phyloP scores from a whole-genome alignment of 106 monocot species.

The Posidonia australis region DNA sequence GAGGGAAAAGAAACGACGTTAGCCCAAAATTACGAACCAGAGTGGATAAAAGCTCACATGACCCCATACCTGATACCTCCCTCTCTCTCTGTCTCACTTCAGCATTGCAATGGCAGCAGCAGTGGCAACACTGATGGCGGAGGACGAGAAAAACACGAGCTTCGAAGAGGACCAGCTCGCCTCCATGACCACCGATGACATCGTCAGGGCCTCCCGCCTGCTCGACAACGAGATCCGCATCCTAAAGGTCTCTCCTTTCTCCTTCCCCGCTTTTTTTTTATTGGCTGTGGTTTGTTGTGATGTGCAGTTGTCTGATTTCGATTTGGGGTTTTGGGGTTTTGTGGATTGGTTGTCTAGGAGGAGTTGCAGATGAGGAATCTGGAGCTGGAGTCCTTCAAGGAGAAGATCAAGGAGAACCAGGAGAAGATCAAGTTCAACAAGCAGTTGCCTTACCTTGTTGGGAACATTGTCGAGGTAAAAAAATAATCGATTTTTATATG shows the following conservation, averaged over 20 bases:
- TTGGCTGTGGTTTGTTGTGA: neutral
- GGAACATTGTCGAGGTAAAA: constrained; percentile 81
- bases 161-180: constrained; percentile 74
- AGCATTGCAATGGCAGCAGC: too few species aligned
- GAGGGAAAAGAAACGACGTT: too few species aligned
- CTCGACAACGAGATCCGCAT: constrained; percentile 85
- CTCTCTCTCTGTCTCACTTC: too few species aligned
- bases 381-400: constrained; percentile 65
- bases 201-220: constrained; percentile 54
- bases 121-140: constrained; percentile 4
- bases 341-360: constrained; percentile 34
- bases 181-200: constrained; percentile 74
- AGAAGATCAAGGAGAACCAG: constrained; percentile 90
- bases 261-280: constrained; percentile 8
- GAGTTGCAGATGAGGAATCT: constrained; percentile 69
- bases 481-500: too few species aligned
- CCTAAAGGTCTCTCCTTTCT: constrained; percentile 31
- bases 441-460: constrained; percentile 86
- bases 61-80: too few species aligned
- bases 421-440: constrained; percentile 96
- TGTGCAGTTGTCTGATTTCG: too few species aligned
- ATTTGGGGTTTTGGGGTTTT: too few species aligned
- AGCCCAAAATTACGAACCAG: too few species aligned
- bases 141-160: constrained; percentile 23
- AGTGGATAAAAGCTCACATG: too few species aligned